phyloP scores from a whole-genome alignment of 148 eudicot genomes.

The Amaranthus palmeri region DNA sequence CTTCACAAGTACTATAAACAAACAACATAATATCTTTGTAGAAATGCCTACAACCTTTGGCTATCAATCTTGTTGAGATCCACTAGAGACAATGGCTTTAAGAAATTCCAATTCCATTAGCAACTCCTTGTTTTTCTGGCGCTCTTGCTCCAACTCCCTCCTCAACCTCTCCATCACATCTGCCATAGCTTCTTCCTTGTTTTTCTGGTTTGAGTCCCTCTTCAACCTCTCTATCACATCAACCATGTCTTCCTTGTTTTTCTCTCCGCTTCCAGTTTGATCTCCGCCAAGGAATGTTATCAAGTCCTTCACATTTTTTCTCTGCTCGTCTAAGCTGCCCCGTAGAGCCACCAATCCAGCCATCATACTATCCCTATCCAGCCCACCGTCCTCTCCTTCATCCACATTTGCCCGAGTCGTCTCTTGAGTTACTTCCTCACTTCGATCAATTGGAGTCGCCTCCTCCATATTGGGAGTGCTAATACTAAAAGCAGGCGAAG shows the following conservation, averaged over 20 bases:
- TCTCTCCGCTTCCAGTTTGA: conserved; percentile 22
- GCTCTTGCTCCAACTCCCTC: conserved; percentile 46
- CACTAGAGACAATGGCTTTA: conserved; percentile 31
- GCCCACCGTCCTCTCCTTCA: conserved; percentile 19
- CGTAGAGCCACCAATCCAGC: conserved; percentile 39
- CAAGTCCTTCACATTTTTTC: conserved; percentile 44
- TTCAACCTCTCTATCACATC: conserved; percentile 42
- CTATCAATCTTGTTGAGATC: conserved; percentile 13
- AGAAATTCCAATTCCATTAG: conserved; percentile 46
- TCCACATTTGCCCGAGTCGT: conserved; percentile 14
- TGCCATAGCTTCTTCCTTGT: conserved; percentile 44
- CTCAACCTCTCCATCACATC: conserved; percentile 42
- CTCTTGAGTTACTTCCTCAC: conserved; percentile 11
- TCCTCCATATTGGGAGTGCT: conserved; percentile 20
- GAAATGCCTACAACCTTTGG: too few relatives aligned
- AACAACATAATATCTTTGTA: too few relatives aligned
- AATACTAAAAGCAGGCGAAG: conserved; percentile 13
- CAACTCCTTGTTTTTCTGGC: conserved; percentile 41
- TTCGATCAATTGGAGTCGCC: conserved; percentile 21
- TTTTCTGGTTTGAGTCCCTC: conserved; percentile 48
- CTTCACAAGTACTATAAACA: too few relatives aligned
- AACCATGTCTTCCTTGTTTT: conserved; percentile 41
- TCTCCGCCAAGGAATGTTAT: conserved; percentile 33
- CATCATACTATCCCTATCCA: conserved; percentile 41
- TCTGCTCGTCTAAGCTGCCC: conserved; percentile 65